Evolutionary conservation across 2,329 filamentous ascomycete genomes (phyloP), one percentile per base, ranked within the genome.

Genomic region (Phaeosphaeria sp.): DNA sequence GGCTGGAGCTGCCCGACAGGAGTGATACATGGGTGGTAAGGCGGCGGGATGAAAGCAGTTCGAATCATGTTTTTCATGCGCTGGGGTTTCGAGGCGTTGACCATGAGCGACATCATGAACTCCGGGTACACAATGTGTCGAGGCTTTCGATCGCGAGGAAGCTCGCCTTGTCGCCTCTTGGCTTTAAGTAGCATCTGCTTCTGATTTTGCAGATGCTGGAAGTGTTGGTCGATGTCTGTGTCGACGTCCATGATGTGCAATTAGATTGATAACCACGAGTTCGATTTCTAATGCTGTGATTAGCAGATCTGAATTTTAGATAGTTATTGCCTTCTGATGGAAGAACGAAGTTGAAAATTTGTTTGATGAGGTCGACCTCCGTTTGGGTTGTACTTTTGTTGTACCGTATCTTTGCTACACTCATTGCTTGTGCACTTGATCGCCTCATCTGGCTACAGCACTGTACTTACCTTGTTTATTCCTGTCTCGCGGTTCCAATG

Each of bases 1-100:
- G 54, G 50, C 21, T 54, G 61, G 36, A 71, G 33, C 15, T 54
- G 15, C 2, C 22, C 54, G 4, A 69, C n/a, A 49, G 64, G 42
- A 3, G 43, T 55, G 20, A 21, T 61, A 30, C 58, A 68, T 27
- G 67, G 68, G 4, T 36, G 63, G 17, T 39, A 39, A 6, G 36
- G 15, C 7, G 15, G 13, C 15, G 36, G 36, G 7, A 39, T 4
- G 15, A 39, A 39, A n/a, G 30, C 30, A 11, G 3, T 11, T 13
- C 30, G 30, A 3, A 36, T 13, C 30, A 36, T 36, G 30, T 15
- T 15, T 36, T 36, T 11, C 5, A 7, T 36, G 9, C 30, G 6
- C 3, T 36, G 7, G 3, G 7, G 6, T 30, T 11, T 30, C 30
- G 13, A 36, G 13, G 30, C 13, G 5, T 3, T 3, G 13, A 15